phyloP scores from a whole-genome alignment of 495 filamentous ascomycete species.

The Durotheca rogersii region DNA sequence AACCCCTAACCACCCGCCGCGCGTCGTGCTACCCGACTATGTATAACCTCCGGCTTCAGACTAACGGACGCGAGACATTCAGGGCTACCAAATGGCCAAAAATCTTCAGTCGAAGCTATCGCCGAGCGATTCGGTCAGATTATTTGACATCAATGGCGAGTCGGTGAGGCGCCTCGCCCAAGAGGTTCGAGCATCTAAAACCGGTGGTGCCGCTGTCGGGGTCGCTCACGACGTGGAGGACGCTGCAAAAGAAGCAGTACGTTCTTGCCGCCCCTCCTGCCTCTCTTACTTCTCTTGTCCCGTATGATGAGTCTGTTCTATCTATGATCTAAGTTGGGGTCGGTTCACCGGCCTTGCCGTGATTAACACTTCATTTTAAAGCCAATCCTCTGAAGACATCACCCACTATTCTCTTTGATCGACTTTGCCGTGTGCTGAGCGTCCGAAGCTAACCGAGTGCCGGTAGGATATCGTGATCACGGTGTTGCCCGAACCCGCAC shows the following conservation, averaged over 20 bases:
- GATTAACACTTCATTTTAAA: slow-evolving; percentile 58
- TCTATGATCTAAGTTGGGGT: slow-evolving; percentile 62
- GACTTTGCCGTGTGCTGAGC: slow-evolving; percentile 7
- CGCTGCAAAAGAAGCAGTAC: slow-evolving; percentile 71
- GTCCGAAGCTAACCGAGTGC: slow-evolving; percentile 18
- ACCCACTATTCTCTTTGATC: slow-evolving; percentile 1
- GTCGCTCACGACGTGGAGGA: slow-evolving; percentile 59
- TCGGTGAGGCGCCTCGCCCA: slow-evolving; percentile 59
- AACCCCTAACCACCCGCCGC: background rate
- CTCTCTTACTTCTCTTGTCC: slow-evolving; percentile 1
- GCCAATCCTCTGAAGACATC: slow-evolving; percentile 64
- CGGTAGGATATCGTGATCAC: slow-evolving; percentile 72
- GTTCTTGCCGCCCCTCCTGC: slow-evolving; percentile 38
- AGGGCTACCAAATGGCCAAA: slow-evolving; percentile 84
- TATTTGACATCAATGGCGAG: slow-evolving; percentile 73
- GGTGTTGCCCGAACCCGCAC: slow-evolving; percentile 75
- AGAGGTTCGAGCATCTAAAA: slow-evolving; percentile 55
- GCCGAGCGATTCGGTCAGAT: slow-evolving; percentile 62
- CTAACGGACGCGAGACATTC: slow-evolving; percentile 6
- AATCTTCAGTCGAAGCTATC: slow-evolving; percentile 79
- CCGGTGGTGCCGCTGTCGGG: slow-evolving; percentile 54
- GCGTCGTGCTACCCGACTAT: background rate
- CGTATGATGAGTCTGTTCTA: slow-evolving; percentile 59
- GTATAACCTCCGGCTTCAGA: background rate
- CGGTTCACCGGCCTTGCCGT: slow-evolving; percentile 39